Evolutionary conservation across 225 moss, liverwort and hornwort genomes (phyloP), one percentile per base, ranked within the genome.

Genomic region (Straminergon stramineum): DNA sequence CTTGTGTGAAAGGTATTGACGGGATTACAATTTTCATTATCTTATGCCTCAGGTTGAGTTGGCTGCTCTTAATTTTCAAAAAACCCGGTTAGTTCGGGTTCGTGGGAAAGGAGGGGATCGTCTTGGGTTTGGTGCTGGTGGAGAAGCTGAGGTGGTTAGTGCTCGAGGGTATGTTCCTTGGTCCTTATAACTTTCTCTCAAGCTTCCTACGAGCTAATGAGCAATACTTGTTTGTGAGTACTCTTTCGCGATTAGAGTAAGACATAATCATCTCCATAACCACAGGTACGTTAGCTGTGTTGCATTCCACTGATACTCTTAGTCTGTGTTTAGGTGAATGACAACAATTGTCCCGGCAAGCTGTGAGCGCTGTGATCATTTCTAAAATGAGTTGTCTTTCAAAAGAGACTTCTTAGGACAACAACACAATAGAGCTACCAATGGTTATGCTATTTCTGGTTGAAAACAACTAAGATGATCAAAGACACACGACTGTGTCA

Each of bases 121-220:
- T 70, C 96, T 96, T 92, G 96, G 98, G 57, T 98, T 98, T 90
- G 98, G 98, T 90, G 88, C 84, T 68, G 95, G 93, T 87, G 94
- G 95, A 81, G 96, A 94, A 89, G 95, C 95, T 64, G 91, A 98
- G 92, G 98, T 98, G 91, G 98, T 98, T 64, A 98, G 98, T 93
- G 98, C 98, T 92, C 98, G 98, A 91, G 98, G 98, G 97, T 97
- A 97, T 55, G 89, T 87, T 90, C 84, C 66, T 43, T 87, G 80
- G 65, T 75, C 84, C 80, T 61, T 60, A 51, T 52, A 62, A 62
- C 34, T 43, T 79, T 87, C 41, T 88, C 71, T 71, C 65, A 51
- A 88, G 86, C 78, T 83, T 73, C 84, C 51, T 80, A 61, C 22
- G 74, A 74, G 58, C 34, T 82, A 83, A 73, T 83, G 22, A 53